These are phyloP conservation scores for Articulospora tetracladia DNA, from an alignment of 495 filamentous ascomycete species.

Conservation along the genomic window DNA sequence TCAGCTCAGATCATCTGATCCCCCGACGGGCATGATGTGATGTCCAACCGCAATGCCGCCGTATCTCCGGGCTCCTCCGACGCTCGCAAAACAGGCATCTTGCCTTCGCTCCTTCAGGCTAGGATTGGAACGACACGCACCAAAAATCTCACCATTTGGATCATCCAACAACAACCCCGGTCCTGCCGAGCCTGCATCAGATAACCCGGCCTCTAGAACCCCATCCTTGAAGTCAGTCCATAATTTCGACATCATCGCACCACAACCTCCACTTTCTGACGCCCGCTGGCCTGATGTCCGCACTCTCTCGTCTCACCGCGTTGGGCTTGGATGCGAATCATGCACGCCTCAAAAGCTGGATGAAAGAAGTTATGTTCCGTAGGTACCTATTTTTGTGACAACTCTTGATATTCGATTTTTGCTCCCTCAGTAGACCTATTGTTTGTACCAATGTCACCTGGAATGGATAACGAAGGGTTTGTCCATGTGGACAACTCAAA, in stretches of 20 bases:
- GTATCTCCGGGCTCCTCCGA: background rate
- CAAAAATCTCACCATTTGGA: background rate
- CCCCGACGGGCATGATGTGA: too few species aligned
- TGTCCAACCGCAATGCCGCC: background rate
- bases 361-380: background rate
- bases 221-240: conserved; percentile 4
- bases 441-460: background rate
- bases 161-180: background rate
- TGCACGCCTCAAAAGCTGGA: background rate
- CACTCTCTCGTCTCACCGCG: background rate
- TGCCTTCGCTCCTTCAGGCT: background rate
- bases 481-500: background rate
- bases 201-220: background rate
- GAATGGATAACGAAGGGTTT: conserved; percentile 4
- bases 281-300: background rate
- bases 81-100: background rate
- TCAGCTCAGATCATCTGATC: background rate
- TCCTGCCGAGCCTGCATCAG: background rate
- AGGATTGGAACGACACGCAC: background rate
- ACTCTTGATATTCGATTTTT: background rate
- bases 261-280: conserved; percentile 1
- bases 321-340: background rate
- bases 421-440: background rate
- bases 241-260: background rate
- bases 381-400: background rate